A percentile compares a stretch with the other conserved stretches of the same genome.
These are phyloP conservation scores for Paraconiothyrium sp. DNA, from an alignment of 2,329 filamentous ascomycete species.

Conservation along the genomic window DNA sequence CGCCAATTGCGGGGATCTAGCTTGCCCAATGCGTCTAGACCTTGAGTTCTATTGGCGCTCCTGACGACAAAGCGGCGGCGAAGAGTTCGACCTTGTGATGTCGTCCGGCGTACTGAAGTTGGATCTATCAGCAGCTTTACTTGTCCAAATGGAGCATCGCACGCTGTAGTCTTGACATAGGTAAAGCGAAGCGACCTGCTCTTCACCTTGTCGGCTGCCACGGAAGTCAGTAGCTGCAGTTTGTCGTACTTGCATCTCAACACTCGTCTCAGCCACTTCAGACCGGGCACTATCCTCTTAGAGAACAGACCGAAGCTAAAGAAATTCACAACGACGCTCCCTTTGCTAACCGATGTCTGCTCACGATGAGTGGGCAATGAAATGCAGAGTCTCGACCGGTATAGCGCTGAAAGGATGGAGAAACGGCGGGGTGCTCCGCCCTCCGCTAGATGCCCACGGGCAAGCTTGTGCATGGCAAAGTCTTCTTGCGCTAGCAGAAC, in stretches of 20 bases:
- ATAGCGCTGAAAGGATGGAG: conserved; percentile 20
- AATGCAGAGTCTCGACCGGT: conserved; percentile 38
- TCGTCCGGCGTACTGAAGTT: neutral
- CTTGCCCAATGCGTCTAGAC: conserved; percentile 14
- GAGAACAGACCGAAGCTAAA: neutral
- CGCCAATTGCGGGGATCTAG: conserved; percentile 23
- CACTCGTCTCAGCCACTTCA: neutral
- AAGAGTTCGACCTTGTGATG: neutral
- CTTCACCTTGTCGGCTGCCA: neutral
- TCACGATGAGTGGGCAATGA: conserved; percentile 15
- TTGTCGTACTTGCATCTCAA: neutral
- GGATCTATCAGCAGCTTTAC: conserved; percentile 2
- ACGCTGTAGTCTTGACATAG: neutral
- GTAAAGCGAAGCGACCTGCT: neutral
- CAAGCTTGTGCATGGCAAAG: conserved; percentile 31
- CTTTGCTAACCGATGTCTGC: neutral
- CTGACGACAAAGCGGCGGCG: neutral
- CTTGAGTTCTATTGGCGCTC: neutral
- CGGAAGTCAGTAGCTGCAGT: neutral
- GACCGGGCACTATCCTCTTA: neutral
- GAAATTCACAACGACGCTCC: neutral
- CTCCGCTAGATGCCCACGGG: conserved; percentile 29
- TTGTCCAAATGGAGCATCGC: too few species aligned
- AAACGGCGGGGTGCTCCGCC: conserved; percentile 39
- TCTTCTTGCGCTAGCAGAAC: conserved; percentile 27